A percentile compares a stretch with the other conserved stretches of the same genome.
phyloP scores from a whole-genome alignment of 2,329 filamentous ascomycete genomes.

The Diaporthe capsici region DNA sequence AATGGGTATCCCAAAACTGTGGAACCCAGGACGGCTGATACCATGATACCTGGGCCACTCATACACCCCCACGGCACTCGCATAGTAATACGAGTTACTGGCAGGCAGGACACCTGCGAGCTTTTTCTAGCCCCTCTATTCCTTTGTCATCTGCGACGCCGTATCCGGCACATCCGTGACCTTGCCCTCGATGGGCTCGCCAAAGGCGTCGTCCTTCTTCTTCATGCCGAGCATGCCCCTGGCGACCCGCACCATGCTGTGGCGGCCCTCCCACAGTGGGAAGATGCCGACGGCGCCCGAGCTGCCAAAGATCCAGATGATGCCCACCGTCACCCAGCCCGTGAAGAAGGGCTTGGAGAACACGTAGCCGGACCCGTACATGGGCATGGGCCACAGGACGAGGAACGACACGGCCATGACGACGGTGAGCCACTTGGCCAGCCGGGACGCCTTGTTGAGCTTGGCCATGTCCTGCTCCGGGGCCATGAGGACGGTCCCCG shows the following conservation, averaged over 20 bases:
- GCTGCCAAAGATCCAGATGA: conserved; percentile 85
- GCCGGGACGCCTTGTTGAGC: conserved; percentile 50
- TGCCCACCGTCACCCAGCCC: conserved; percentile 82
- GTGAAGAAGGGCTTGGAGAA: conserved; percentile 88
- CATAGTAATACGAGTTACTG: too few species aligned
- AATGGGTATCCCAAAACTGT: too few species aligned
- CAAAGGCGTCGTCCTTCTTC: neutral
- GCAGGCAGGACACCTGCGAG: neutral
- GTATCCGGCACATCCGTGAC: neutral
- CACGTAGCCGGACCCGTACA: conserved; percentile 87
- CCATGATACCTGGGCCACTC: too few species aligned
- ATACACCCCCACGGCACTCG: too few species aligned
- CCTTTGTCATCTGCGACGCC: neutral
- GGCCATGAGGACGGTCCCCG: neutral
- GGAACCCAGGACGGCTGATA: too few species aligned
- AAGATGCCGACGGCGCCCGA: conserved; percentile 82
- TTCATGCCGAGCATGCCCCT: conserved; percentile 7
- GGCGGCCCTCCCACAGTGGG: conserved; percentile 83
- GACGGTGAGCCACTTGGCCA: conserved; percentile 48
- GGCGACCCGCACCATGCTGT: conserved; percentile 1
- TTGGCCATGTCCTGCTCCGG: conserved; percentile 49
- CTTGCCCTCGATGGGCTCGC: neutral
- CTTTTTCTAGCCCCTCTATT: neutral
- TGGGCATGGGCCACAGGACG: conserved; percentile 91
- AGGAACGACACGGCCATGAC: conserved; percentile 71